Evolutionary conservation across 208 protist species (phyloP).

Genomic region (Leptomonas pyrrhocoris): DNA sequence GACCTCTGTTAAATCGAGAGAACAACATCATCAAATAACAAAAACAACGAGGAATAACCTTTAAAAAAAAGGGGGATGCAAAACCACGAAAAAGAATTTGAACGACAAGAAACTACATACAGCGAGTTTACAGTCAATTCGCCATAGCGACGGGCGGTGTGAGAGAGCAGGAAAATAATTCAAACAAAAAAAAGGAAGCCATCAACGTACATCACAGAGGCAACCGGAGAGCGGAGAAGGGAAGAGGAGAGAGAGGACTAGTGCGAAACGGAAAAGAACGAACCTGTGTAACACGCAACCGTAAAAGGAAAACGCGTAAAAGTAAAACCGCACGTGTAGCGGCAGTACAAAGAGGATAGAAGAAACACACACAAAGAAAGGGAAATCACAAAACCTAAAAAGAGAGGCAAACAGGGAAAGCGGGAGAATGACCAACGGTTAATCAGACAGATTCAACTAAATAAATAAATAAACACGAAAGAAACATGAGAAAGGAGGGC

Average conservation of each 20-base stretch:
- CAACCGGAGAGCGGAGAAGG: neutral
- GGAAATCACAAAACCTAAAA: neutral
- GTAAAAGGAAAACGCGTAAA: too few species aligned
- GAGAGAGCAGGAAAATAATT: neutral
- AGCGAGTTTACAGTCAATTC: neutral
- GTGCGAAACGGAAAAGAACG: neutral
- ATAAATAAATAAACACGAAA: neutral
- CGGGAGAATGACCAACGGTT: neutral
- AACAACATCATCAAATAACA: too few species aligned
- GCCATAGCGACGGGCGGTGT: neutral
- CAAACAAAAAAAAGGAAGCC: neutral
- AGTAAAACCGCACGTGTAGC: neutral
- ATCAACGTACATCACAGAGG: neutral
- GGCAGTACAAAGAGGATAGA: constrained; percentile 3
- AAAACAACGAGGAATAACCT: too few species aligned
- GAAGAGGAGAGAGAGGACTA: neutral
- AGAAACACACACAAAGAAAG: neutral
- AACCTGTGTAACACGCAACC: too few species aligned
- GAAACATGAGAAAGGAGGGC: neutral
- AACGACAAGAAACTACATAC: neutral
- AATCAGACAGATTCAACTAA: neutral
- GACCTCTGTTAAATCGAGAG: too few species aligned
- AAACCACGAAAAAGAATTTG: too few species aligned
- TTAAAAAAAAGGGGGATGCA: neutral
- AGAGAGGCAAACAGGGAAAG: neutral